Percentiles rank a stretch among this genome's conserved stretches.
These are phyloP conservation scores for Colletotrichum sp. DNA, from an alignment of 2,329 filamentous ascomycete genomes.

Conservation along the genomic window DNA sequence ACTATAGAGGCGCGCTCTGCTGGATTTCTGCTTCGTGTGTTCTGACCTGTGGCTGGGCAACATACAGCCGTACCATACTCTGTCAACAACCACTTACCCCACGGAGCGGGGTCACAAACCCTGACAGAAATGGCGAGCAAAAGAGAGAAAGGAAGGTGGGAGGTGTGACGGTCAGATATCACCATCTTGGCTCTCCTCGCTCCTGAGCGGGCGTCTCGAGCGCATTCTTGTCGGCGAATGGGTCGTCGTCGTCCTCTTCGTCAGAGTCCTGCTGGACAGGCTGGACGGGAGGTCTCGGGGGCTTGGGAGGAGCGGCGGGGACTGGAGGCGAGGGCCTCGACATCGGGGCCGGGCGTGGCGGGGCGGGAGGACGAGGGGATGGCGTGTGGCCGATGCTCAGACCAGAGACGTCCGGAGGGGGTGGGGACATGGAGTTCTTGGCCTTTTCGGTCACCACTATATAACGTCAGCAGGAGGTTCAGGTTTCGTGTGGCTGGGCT, in stretches of 20 bases:
- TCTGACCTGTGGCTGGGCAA: neutral
- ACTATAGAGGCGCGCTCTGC: neutral
- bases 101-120: neutral
- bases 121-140: neutral
- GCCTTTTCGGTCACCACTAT: conserved; percentile 58
- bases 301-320: conserved; percentile 40
- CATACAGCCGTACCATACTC: neutral
- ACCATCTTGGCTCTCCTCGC: conserved; percentile 18
- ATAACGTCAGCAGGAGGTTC: conserved; percentile 23
- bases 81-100: neutral
- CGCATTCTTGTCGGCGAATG: conserved; percentile 84
- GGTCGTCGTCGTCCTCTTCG: conserved; percentile 76
- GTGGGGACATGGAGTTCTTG: conserved; percentile 48
- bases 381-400: conserved; percentile 43
- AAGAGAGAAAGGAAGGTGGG: neutral
- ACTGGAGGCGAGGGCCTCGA: conserved; percentile 53
- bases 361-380: conserved; percentile 46
- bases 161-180: conserved; percentile 6
- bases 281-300: conserved; percentile 34
- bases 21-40: neutral
- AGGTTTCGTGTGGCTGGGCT: neutral
- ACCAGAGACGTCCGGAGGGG: conserved; percentile 46
- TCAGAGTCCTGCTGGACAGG: conserved; percentile 45
- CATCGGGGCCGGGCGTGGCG: conserved; percentile 49
- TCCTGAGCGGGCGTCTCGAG: conserved; percentile 37